Percentiles rank a stretch among this genome's conserved stretches.
Conservation (phyloP, 2,329 filamentous ascomycete genomes). For the Gliomastix tumulicola region DNA sequence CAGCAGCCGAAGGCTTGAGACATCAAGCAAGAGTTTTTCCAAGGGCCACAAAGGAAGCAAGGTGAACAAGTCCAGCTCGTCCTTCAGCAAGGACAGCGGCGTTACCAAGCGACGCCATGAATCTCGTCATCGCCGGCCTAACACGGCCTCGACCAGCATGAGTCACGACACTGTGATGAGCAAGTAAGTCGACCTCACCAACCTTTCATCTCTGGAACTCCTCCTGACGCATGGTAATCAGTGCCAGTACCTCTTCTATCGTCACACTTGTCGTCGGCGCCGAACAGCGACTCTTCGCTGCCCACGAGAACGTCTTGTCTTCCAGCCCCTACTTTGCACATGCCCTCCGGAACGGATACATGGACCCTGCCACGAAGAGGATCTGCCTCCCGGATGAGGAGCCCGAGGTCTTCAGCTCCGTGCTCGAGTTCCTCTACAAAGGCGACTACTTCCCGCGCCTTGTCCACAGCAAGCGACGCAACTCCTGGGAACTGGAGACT, state of each 20-base stretch:
- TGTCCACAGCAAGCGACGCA: conserved; percentile 71
- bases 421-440: conserved; percentile 90
- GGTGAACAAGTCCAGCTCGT: conserved; percentile 40
- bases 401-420: conserved; percentile 82
- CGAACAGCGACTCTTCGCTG: conserved; percentile 81
- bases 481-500: conserved; percentile 77
- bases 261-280: conserved; percentile 76
- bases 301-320: conserved; percentile 79
- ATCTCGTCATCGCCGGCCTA: conserved; percentile 37
- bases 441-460: conserved; percentile 86
- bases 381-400: conserved; percentile 79
- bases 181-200: conserved; percentile 28
- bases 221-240: too few relatives aligned
- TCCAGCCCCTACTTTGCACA: conserved; percentile 68
- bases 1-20: conserved; percentile 33
- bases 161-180: conserved; percentile 29
- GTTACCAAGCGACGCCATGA: conserved; percentile 50
- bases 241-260: conserved; percentile 54
- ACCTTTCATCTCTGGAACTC: background rate
- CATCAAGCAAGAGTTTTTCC: conserved; percentile 43
- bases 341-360: conserved; percentile 24
- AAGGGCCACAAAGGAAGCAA: conserved; percentile 44
- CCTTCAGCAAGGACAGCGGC: conserved; percentile 47
- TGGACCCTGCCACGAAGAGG: conserved; percentile 45
- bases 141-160: conserved; percentile 34